Conservation (phyloP, 768 basidiomycete species). For the Macrolepiota fuliginosa region DNA sequence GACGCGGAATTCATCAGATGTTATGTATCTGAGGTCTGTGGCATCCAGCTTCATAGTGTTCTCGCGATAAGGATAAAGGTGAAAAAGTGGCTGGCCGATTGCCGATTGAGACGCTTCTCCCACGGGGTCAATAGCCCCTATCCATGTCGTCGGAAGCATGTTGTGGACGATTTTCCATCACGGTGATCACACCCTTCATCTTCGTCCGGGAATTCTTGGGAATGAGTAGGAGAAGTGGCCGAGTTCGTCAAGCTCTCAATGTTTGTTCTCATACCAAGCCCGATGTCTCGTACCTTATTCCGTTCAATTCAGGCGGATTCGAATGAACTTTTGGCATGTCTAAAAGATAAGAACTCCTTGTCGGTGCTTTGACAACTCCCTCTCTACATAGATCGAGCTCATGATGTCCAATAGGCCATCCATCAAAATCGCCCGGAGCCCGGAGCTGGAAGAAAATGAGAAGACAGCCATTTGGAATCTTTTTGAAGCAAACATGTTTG, state of each 20-base stretch:
- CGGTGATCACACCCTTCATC: neutral
- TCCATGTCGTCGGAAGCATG: neutral
- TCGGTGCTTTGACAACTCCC: neutral
- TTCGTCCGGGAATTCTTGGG: neutral
- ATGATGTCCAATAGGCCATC: neutral
- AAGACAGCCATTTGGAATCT: slow-evolving; percentile 48
- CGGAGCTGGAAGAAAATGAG: slow-evolving; percentile 29
- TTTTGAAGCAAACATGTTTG: slow-evolving; percentile 59
- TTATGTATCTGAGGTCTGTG: slow-evolving; percentile 90
- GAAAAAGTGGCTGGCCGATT: neutral
- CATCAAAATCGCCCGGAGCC: slow-evolving; percentile 17
- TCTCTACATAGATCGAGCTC: neutral
- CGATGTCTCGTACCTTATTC: neutral
- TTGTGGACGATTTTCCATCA: neutral
- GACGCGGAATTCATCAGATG: slow-evolving; percentile 92
- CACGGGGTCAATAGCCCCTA: neutral
- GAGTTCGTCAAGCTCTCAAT: slow-evolving; percentile 9
- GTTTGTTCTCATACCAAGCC: neutral
- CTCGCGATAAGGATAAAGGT: neutral
- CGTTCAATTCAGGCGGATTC: slow-evolving; percentile 5
- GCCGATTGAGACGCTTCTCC: neutral
- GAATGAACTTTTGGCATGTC: slow-evolving; percentile 10
- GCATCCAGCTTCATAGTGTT: slow-evolving; percentile 86
- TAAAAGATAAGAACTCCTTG: neutral
- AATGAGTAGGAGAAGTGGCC: slow-evolving; percentile 1